Evolutionary conservation across 2,329 filamentous ascomycete species (phyloP), one percentile per base, ranked within the genome.

Genomic region (Talaromyces sp.): DNA sequence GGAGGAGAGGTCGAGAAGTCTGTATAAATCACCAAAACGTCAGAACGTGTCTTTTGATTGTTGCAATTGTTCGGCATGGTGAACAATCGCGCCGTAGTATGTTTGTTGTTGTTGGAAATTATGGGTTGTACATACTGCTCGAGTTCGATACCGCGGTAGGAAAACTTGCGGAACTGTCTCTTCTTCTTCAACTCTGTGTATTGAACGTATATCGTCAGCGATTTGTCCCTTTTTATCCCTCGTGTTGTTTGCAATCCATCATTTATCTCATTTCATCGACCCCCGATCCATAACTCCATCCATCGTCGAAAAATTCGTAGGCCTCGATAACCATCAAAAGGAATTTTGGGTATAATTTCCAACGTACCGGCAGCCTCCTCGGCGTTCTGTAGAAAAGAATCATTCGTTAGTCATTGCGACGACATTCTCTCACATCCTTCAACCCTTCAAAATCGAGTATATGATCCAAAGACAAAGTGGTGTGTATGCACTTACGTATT

Each of bases 111-210:
- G 25, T 28, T 28, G 25, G 25, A 28, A 22, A 46, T 35, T 15
- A n/a, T 33, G 17, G 28, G 5, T 31, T 10, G 8, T n/a, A 83
- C 91, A 76, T 92, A 97, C 93, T 96, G 90, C 80, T 99, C 94
- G 80, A 99, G 92, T 81, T 99, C 94, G 80, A 99, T 90, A 77
- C 94, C 94, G 78, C 94, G 90, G 90, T 97, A 99, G 71, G 92
- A 94, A 80, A 97, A 99, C 89, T 97, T 99, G 84, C 91, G 89
- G 89, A 97, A 97, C 73, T 91, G 84, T 93, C 94, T 96, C 85
- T 89, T 96, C 86, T 90, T 96, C 91, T 97, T 99, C 81, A 99
- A 84, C 89, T 97, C 94, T 86, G 75, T 86, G 75, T 64, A 56
- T 2, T 19, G 10, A 63, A 60, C 63, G 65, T 60, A n/a, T 58